Conservation (phyloP, 331 rosid species). For the Spiraea crenata region DNA sequence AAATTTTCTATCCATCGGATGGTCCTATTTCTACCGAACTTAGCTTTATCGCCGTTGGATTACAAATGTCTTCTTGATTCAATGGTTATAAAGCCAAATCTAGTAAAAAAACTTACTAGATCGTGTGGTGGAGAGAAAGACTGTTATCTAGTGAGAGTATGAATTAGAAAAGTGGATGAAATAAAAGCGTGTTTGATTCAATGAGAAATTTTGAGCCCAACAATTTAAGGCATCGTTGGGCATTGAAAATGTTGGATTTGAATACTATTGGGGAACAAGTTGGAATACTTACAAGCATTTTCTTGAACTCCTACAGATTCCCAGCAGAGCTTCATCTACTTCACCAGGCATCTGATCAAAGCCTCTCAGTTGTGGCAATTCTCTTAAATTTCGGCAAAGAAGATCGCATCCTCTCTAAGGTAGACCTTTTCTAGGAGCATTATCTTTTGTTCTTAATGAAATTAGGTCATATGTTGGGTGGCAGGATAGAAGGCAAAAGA, state of each 20-base stretch:
- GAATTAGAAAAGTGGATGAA: not conserved
- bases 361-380: conserved; percentile 46
- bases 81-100: no score
- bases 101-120: no score
- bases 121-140: no score
- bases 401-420: conserved; percentile 57
- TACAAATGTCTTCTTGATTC: no score
- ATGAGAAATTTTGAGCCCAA: not conserved
- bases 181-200: not conserved
- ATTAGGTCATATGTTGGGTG: not conserved
- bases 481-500: no score
- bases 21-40: no score
- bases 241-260: no score
- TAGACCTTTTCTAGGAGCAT: conserved; percentile 9
- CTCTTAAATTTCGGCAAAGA: conserved; percentile 54
- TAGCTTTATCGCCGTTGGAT: no score
- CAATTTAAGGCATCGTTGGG: not conserved
- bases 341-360: conserved; percentile 49
- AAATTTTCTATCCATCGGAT: no score
- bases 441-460: not conserved
- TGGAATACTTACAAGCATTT: not conserved
- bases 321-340: conserved; percentile 72
- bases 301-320: conserved; percentile 36
- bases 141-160: not conserved
- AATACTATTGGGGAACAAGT: no score